Percentiles rank a stretch among this genome's conserved stretches.
Evolutionary conservation across 2,329 filamentous ascomycete species (phyloP).

Genomic region (Macrophomina phaseolina): DNA sequence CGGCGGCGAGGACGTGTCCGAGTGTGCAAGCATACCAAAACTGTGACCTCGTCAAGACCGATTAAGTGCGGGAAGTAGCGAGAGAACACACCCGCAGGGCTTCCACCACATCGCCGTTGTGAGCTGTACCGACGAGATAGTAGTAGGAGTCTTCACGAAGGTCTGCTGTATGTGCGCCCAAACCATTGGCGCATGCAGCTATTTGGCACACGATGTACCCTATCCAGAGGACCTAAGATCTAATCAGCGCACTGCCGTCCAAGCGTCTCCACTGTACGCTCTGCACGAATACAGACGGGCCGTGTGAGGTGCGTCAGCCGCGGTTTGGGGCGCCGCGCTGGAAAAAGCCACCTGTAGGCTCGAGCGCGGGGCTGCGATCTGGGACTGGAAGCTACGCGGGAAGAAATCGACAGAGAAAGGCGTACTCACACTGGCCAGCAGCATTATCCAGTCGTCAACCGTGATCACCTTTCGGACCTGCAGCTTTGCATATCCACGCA

Average conservation of each 20-base stretch:
- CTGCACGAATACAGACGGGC: too few relatives aligned
- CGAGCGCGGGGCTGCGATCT: conserved; percentile 13
- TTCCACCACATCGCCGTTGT: conserved; percentile 24
- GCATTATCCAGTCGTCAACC: conserved; percentile 17
- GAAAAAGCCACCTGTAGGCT: conserved; percentile 3
- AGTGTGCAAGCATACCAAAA: conserved; percentile 20
- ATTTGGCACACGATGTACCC: conserved; percentile 13
- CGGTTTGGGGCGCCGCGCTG: background rate
- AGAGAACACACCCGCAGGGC: conserved; percentile 2
- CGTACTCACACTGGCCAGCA: conserved; percentile 2
- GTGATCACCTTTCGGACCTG: background rate
- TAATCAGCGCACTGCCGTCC: background rate
- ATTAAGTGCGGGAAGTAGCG: too few relatives aligned
- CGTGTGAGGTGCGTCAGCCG: too few relatives aligned
- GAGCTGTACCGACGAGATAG: conserved; percentile 4
- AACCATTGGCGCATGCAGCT: conserved; percentile 12
- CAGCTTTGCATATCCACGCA: conserved; percentile 13
- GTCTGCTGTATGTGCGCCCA: conserved; percentile 13
- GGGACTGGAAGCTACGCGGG: background rate
- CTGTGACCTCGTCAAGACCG: background rate
- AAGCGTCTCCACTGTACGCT: background rate
- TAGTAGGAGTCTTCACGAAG: background rate
- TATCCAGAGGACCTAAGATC: background rate
- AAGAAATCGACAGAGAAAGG: background rate
- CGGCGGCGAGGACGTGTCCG: background rate